Conservation (phyloP, 2,329 filamentous ascomycete genomes). For the Ceratocystis albifundus region DNA sequence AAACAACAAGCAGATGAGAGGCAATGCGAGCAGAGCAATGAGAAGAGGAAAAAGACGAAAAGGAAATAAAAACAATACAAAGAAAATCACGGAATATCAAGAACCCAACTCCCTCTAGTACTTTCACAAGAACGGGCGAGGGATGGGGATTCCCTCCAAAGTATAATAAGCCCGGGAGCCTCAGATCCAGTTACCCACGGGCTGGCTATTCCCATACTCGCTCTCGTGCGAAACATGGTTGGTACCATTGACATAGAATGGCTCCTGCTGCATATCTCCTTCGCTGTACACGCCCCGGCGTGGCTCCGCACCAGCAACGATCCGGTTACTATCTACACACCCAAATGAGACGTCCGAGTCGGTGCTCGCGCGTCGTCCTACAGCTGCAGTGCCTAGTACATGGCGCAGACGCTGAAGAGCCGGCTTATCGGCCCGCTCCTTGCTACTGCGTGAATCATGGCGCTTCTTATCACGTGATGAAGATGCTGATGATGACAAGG, state of each 20-base stretch:
- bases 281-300: not conserved
- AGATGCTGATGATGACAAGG: not conserved
- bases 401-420: not conserved
- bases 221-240: constrained; percentile 2
- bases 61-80: not conserved
- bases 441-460: constrained; percentile 9
- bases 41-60: not conserved
- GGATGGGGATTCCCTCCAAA: too few species aligned
- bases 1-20: not conserved
- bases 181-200: constrained; percentile 4
- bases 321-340: constrained; percentile 21
- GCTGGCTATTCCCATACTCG: not conserved
- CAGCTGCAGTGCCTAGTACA: not conserved
- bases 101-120: too few species aligned
- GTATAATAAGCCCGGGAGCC: too few species aligned
- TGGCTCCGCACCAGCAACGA: constrained; percentile 8
- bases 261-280: not conserved
- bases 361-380: not conserved
- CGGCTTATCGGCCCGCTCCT: not conserved
- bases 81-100: not conserved
- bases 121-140: too few species aligned
- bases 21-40: not conserved
- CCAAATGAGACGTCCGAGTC: constrained; percentile 17
- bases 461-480: not conserved
- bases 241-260: constrained; percentile 17